Evolutionary conservation across 139 green algal genomes (phyloP).

Genomic region (Tetradesmus obliquus): DNA sequence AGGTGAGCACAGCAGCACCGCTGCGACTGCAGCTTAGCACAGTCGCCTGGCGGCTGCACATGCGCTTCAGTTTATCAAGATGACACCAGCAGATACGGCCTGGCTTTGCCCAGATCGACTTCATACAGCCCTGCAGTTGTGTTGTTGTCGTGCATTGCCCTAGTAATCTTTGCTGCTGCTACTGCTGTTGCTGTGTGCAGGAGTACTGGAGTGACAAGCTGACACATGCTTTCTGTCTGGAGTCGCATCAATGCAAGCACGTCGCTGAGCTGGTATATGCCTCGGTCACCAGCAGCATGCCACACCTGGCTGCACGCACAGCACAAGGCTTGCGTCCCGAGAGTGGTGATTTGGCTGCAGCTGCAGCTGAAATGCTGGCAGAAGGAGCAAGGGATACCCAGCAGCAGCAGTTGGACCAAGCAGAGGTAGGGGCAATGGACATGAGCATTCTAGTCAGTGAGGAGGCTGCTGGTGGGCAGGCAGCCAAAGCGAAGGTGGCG

Average conservation of each 20-base stretch:
- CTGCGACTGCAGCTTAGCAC: neutral
- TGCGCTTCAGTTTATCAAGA: too few relatives aligned
- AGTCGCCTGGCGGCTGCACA: neutral
- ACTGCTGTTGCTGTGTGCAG: neutral
- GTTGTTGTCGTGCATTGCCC: neutral
- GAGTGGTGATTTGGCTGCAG: neutral
- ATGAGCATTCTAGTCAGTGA: neutral
- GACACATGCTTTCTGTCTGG: slow-evolving; percentile 24
- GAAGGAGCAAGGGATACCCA: neutral
- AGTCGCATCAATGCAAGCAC: neutral
- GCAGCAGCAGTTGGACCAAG: neutral
- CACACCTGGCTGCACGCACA: neutral
- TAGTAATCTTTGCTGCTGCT: neutral
- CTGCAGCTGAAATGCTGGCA: neutral
- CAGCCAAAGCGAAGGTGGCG: neutral
- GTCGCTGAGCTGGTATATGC: slow-evolving; percentile 22
- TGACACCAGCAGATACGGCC: too few relatives aligned
- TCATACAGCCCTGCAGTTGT: neutral
- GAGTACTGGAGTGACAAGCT: slow-evolving; percentile 12
- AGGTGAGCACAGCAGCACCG: neutral
- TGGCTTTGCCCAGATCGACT: too few relatives aligned
- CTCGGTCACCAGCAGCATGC: neutral
- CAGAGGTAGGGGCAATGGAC: neutral
- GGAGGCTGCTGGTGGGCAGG: neutral
- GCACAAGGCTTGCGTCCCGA: neutral